Conservation (phyloP, 2,329 filamentous ascomycete species). For the Pseudopithomyces chartarum region DNA sequence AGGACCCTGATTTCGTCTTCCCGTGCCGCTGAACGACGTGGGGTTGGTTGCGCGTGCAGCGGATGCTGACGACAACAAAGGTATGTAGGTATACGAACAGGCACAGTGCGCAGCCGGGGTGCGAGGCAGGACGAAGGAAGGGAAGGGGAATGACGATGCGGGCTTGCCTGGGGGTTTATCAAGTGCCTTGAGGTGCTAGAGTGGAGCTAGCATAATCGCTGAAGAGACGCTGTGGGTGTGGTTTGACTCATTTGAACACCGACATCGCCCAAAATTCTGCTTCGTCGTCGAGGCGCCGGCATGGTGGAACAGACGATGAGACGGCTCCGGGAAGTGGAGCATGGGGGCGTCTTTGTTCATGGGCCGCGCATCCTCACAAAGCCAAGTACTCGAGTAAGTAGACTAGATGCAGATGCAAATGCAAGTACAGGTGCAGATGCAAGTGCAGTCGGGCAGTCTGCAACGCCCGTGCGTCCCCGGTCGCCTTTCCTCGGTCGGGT, state of each 20-base stretch:
- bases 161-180: slow-evolving; percentile 29
- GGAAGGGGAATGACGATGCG: slow-evolving; percentile 9
- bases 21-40: slow-evolving; percentile 32
- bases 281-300: slow-evolving; percentile 19
- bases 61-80: slow-evolving; percentile 22
- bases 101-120: slow-evolving; percentile 5
- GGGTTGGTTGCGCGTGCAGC: slow-evolving; percentile 35
- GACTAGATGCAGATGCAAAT: too few species aligned
- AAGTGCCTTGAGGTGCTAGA: slow-evolving; percentile 26
- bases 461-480: slow-evolving; percentile 19
- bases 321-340: slow-evolving; percentile 18
- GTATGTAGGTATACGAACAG: background rate
- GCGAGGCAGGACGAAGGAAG: slow-evolving; percentile 1
- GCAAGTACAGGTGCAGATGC: too few species aligned
- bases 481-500: background rate
- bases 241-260: slow-evolving; percentile 32
- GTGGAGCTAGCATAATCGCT: slow-evolving; percentile 28
- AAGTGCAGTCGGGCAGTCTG: background rate
- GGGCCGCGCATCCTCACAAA: too few species aligned
- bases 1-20: slow-evolving; percentile 27
- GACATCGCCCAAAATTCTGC: slow-evolving; percentile 28
- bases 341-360: too few species aligned
- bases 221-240: slow-evolving; percentile 19
- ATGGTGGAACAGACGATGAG: slow-evolving; percentile 16
- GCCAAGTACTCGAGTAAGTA: too few species aligned